phyloP scores from a whole-genome alignment of 2,329 filamentous ascomycete species.

The Allantophomopsis cytisporea region DNA sequence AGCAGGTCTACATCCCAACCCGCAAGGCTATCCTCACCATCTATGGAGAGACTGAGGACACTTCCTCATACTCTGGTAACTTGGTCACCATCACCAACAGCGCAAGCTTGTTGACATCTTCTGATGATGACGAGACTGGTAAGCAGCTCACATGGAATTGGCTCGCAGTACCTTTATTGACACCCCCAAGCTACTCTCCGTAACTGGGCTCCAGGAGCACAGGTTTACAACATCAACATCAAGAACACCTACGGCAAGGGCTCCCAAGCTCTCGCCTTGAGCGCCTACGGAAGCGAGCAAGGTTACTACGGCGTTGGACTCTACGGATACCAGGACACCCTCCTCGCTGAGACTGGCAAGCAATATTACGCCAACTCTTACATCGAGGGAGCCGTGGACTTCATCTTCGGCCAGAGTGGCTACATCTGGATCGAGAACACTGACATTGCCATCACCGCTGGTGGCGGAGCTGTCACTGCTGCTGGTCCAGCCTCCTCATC shows the following conservation, averaged over 20 bases:
- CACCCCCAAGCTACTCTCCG: conserved; percentile 11
- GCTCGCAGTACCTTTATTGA: too few relatives aligned
- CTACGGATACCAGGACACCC: conserved; percentile 42
- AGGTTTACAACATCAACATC: conserved; percentile 46
- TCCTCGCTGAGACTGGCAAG: conserved; percentile 32
- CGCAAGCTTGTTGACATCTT: conserved; percentile 23
- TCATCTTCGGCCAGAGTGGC: conserved; percentile 41
- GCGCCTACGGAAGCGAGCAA: conserved; percentile 33
- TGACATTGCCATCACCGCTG: conserved; percentile 29
- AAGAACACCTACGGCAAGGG: conserved; percentile 34
- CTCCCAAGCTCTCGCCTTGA: conserved; percentile 37
- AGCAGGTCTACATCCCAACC: conserved; percentile 38
- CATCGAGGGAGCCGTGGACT: conserved; percentile 44
- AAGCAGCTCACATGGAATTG: too few relatives aligned
- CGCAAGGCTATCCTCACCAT: conserved; percentile 33
- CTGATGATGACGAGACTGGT: conserved; percentile 25
- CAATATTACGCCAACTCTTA: conserved; percentile 41
- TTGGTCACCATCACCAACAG: conserved; percentile 29
- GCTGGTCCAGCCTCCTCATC: conserved; percentile 25
- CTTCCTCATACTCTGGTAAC: conserved; percentile 31
- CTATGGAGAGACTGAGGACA: conserved; percentile 36
- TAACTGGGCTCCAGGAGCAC: conserved; percentile 28
- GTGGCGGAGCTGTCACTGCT: conserved; percentile 31
- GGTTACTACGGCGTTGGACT: conserved; percentile 43
- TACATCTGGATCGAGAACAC: conserved; percentile 35